Evolutionary conservation across 139 green algal species (phyloP).

Genomic region (Picochlorum sp.): DNA sequence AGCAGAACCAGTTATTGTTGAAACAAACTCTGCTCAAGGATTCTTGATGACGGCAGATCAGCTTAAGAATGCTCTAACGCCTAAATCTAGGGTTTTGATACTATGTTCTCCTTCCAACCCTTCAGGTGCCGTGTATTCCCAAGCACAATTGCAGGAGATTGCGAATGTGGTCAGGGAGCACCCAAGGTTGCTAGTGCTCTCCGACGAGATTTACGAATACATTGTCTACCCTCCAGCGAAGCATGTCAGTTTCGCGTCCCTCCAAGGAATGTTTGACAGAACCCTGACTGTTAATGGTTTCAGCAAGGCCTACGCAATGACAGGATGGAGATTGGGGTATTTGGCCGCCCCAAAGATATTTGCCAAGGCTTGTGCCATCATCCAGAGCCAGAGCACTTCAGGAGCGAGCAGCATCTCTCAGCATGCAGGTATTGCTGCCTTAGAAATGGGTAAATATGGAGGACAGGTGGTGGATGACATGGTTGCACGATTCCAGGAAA

Average conservation of each 20-base stretch:
- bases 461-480: slow-evolving; percentile 65
- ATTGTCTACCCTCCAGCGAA: slow-evolving; percentile 80
- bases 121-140: slow-evolving; percentile 76
- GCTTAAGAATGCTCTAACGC: slow-evolving; percentile 66
- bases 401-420: slow-evolving; percentile 67
- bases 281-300: slow-evolving; percentile 98
- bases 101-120: slow-evolving; percentile 96
- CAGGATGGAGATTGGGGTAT: slow-evolving; percentile 92
- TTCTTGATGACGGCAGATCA: slow-evolving; percentile 71
- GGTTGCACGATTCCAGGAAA: slow-evolving; percentile 69
- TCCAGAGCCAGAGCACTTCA: slow-evolving; percentile 88
- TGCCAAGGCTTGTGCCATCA: slow-evolving; percentile 59
- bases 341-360: slow-evolving; percentile 77
- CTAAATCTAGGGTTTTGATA: slow-evolving; percentile 79
- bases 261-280: slow-evolving; percentile 83
- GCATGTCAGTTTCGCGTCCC: slow-evolving; percentile 69
- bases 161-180: slow-evolving; percentile 73
- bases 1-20: slow-evolving; percentile 69
- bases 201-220: slow-evolving; percentile 86
- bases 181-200: slow-evolving; percentile 82
- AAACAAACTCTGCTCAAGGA: slow-evolving; percentile 42
- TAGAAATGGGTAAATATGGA: slow-evolving; percentile 64
- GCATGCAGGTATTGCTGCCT: slow-evolving; percentile 78
- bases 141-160: slow-evolving; percentile 50
- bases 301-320: slow-evolving; percentile 87